A percentile compares a stretch with the other conserved stretches of the same genome.
These are phyloP conservation scores for Pyrus hybrid DNA, from an alignment of 331 rosid genomes.

Conservation along the genomic window DNA sequence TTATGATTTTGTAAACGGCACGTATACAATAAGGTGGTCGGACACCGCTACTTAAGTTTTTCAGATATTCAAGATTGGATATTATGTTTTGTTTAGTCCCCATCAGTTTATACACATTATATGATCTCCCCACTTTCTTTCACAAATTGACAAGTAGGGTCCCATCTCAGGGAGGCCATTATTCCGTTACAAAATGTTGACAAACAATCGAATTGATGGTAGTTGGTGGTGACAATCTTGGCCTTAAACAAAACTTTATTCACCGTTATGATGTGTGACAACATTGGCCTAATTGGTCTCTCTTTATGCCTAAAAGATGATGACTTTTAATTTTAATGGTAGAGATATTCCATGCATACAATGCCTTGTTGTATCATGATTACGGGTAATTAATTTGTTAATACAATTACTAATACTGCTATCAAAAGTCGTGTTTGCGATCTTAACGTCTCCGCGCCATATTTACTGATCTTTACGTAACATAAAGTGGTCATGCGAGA, in stretches of 20 bases:
- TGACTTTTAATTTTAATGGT: background rate
- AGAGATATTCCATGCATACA: background rate
- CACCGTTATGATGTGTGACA: background rate
- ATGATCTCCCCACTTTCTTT: background rate
- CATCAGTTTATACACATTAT: background rate
- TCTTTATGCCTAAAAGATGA: background rate
- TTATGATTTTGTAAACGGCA: too few species aligned
- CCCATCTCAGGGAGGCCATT: background rate
- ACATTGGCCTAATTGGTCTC: background rate
- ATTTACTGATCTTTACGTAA: too few species aligned
- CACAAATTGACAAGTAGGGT: background rate
- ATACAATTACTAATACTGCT: too few species aligned
- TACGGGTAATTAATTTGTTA: too few species aligned
- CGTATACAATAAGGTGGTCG: too few species aligned
- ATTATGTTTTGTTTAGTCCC: background rate
- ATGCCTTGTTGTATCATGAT: too few species aligned
- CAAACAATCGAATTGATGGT: background rate
- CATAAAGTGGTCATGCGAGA: too few species aligned
- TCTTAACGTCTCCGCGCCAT: too few species aligned
- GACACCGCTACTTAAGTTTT: too few species aligned
- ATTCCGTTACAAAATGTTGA: background rate
- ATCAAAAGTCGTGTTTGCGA: too few species aligned
- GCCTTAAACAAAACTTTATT: background rate
- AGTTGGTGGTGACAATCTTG: background rate
- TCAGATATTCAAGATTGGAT: too few species aligned